Conservation (phyloP, 1,284 basidiomycete species). For the Gomphus bonarii region DNA sequence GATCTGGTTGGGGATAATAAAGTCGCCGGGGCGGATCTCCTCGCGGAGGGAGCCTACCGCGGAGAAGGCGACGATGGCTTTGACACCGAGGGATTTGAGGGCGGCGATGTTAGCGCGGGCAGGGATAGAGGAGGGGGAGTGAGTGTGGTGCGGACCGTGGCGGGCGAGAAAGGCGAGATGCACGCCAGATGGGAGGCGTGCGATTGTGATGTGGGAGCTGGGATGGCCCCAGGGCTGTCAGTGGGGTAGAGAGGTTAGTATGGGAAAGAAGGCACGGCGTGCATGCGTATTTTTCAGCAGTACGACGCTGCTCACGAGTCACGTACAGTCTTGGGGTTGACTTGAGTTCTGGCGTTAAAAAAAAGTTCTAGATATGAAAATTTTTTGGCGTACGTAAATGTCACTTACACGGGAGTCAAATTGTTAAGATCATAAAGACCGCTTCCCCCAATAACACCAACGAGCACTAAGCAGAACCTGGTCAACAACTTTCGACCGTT, state of each 20-base stretch:
- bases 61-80: constrained; percentile 86
- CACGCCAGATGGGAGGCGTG: constrained; percentile 66
- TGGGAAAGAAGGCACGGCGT: too few species aligned
- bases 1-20: constrained; percentile 85
- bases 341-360: constrained; percentile 41
- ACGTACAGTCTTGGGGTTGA: constrained; percentile 62
- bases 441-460: constrained; percentile 80
- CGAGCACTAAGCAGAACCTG: constrained; percentile 40
- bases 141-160: constrained; percentile 73
- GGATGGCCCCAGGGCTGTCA: constrained; percentile 87
- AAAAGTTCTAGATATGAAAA: constrained; percentile 2
- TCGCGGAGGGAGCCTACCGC: constrained; percentile 95
- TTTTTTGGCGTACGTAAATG: background rate
- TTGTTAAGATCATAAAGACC: constrained; percentile 88
- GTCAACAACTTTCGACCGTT: background rate
- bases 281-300: background rate
- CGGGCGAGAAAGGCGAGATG: constrained; percentile 88
- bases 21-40: constrained; percentile 87
- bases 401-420: constrained; percentile 64
- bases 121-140: constrained; percentile 72
- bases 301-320: background rate
- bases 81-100: constrained; percentile 85
- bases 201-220: constrained; percentile 87
- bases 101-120: constrained; percentile 91
- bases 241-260: constrained; percentile 2